Percentiles rank a stretch among this genome's conserved stretches.
Evolutionary conservation across 2,329 filamentous ascomycete species (phyloP).

Genomic region (Cladosporium velox): DNA sequence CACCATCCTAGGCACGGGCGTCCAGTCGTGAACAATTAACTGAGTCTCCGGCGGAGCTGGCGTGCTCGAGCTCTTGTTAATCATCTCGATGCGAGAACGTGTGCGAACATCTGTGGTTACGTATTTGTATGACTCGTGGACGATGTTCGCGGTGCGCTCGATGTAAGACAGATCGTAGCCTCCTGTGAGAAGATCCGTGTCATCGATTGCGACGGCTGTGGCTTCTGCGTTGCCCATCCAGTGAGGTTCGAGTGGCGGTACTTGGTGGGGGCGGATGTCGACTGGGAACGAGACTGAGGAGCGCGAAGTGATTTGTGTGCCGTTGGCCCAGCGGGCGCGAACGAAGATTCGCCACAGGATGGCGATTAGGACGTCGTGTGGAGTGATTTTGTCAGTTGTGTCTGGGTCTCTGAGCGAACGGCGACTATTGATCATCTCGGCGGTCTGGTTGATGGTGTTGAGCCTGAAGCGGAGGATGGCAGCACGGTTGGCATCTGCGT

Average conservation of each 20-base stretch:
- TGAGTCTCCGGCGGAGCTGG: conserved; percentile 17
- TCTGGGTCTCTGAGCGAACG: background rate
- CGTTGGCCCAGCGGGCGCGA: conserved; percentile 21
- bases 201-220: conserved; percentile 17
- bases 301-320: background rate
- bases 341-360: conserved; percentile 29
- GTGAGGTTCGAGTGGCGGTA: conserved; percentile 15
- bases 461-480: conserved; percentile 26
- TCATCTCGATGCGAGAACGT: conserved; percentile 25
- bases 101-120: conserved; percentile 21
- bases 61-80: conserved; percentile 21
- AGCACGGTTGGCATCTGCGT: background rate
- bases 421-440: conserved; percentile 26
- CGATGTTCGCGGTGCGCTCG: conserved; percentile 5
- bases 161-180: conserved; percentile 25
- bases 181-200: too few species aligned
- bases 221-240: conserved; percentile 25
- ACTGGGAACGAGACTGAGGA: conserved; percentile 19
- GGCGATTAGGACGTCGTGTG: conserved; percentile 24
- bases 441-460: conserved; percentile 20
- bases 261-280: conserved; percentile 23
- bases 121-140: conserved; percentile 12
- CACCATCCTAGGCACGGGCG: conserved; percentile 18
- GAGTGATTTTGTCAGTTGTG: background rate
- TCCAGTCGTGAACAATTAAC: conserved; percentile 29